Evolutionary conservation across 164 flowering plant species (phyloP).

Genomic region (Vitis amurensis): DNA sequence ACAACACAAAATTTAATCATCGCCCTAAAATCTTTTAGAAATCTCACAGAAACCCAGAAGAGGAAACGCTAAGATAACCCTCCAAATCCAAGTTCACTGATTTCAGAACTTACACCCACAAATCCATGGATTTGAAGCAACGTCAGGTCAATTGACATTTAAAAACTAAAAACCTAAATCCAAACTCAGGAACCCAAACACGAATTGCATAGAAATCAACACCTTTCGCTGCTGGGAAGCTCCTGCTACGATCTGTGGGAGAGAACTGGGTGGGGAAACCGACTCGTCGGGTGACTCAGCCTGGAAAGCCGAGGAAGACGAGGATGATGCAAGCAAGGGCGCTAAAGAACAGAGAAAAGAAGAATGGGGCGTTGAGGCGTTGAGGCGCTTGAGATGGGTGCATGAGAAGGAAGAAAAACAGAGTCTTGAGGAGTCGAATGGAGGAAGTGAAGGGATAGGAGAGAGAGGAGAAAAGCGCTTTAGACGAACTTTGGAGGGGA

Average conservation of each 20-base stretch:
- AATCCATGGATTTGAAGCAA: too few relatives aligned
- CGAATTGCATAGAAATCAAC: background rate
- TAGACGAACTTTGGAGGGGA: constrained; percentile 31
- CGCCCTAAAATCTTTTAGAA: too few relatives aligned
- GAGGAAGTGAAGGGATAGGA: constrained; percentile 33
- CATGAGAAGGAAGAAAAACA: constrained; percentile 11
- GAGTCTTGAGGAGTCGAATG: constrained; percentile 28
- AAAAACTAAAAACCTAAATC: background rate
- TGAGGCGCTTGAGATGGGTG: constrained; percentile 22
- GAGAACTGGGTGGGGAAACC: constrained; percentile 14
- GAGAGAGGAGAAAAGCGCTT: constrained; percentile 30
- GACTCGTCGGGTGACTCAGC: constrained; percentile 23
- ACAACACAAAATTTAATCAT: too few relatives aligned
- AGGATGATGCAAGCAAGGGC: constrained; percentile 34
- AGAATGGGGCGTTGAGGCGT: too few relatives aligned
- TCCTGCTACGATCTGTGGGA: constrained; percentile 18
- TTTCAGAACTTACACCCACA: too few relatives aligned
- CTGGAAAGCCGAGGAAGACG: constrained; percentile 6
- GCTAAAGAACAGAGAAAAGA: background rate
- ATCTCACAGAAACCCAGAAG: too few relatives aligned
- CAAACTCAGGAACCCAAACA: background rate
- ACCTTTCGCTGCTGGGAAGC: constrained; percentile 37
- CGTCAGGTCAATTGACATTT: background rate
- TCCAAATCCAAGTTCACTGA: too few relatives aligned
- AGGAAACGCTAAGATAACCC: too few relatives aligned